Conservation (phyloP, 345 rosid species). For the Erysimum cheiranthoides region DNA sequence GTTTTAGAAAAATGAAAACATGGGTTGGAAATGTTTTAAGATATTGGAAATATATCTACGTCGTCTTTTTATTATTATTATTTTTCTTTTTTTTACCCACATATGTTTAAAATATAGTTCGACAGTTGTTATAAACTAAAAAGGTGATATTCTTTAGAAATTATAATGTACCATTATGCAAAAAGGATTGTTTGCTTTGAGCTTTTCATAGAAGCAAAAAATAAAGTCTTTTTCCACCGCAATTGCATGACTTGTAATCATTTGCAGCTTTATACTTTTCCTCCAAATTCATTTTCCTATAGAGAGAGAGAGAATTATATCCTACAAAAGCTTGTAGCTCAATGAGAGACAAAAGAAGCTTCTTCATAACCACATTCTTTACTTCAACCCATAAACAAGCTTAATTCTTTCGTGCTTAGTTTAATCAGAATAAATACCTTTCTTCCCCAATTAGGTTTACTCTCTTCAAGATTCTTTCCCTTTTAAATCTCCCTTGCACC, state of each 20-base stretch:
- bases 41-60: no score
- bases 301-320: neutral
- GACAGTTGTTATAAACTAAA: neutral
- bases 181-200: neutral
- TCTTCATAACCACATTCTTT: constrained; percentile 67
- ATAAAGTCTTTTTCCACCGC: neutral
- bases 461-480: constrained; percentile 17
- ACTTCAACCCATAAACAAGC: constrained; percentile 43
- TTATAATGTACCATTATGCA: neutral
- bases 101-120: neutral
- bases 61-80: no score
- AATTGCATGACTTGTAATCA: constrained; percentile 16
- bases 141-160: neutral
- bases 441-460: constrained; percentile 54
- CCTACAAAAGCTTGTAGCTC: constrained; percentile 30
- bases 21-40: no score
- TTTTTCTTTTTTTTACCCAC: no score
- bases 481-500: constrained; percentile 47
- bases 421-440: constrained; percentile 56
- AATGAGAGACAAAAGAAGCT: constrained; percentile 44
- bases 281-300: constrained; percentile 35
- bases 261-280: constrained; percentile 36
- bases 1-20: no score
- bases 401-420: constrained; percentile 30
- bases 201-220: constrained; percentile 1